A percentile compares a stretch with the other conserved stretches of the same genome.
These are phyloP conservation scores for Cadophora malorum DNA, from an alignment of 2,329 filamentous ascomycete species.

Conservation along the genomic window DNA sequence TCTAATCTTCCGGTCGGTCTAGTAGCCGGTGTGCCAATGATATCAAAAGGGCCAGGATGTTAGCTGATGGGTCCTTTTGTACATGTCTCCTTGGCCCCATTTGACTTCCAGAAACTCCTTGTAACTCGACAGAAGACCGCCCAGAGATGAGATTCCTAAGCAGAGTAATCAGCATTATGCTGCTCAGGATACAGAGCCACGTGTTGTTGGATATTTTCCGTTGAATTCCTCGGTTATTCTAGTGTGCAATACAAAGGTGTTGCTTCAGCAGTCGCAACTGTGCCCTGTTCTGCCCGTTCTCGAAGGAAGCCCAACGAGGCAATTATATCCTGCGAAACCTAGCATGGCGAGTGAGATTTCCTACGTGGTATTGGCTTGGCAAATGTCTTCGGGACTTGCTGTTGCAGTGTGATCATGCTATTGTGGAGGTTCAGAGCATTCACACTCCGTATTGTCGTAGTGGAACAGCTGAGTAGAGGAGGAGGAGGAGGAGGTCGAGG, in stretches of 20 bases:
- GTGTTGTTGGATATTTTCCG: neutral
- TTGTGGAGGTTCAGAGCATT: neutral
- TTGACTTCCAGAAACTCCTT: neutral
- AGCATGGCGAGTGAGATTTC: neutral
- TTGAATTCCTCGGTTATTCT: neutral
- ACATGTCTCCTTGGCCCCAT: neutral
- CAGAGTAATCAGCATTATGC: constrained; percentile 9
- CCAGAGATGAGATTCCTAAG: constrained; percentile 1
- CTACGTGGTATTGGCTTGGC: constrained; percentile 9
- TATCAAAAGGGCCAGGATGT: neutral
- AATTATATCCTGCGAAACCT: neutral
- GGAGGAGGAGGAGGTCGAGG: neutral
- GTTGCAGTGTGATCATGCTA: neutral
- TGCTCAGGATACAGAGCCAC: neutral
- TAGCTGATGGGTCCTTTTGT: neutral
- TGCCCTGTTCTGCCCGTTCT: neutral
- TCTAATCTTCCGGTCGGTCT: neutral
- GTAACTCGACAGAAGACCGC: neutral
- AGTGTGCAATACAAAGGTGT: neutral
- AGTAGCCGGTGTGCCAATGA: neutral
- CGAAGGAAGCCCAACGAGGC: neutral
- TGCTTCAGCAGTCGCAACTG: neutral
- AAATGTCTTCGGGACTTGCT: neutral
- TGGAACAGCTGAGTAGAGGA: neutral
- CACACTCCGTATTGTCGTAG: neutral